Conservation (phyloP, 1,284 basidiomycete species). For the Tranzscheliella williamsii region DNA sequence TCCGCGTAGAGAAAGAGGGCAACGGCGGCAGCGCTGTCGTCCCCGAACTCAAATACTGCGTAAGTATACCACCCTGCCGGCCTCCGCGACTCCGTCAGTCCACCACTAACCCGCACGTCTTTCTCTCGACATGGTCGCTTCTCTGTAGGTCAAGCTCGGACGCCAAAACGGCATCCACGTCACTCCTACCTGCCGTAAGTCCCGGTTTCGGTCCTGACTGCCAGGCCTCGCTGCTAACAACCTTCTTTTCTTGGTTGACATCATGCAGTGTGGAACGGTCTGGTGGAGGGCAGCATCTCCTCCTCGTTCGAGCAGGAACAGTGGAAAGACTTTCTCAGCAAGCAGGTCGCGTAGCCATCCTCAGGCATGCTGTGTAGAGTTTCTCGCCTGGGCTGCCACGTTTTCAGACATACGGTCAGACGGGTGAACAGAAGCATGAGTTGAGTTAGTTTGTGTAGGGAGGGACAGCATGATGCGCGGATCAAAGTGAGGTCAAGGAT, state of each 20-base stretch:
- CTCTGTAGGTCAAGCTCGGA: constrained; percentile 72
- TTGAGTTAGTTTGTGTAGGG: too few relatives aligned
- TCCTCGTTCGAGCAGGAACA: constrained; percentile 81
- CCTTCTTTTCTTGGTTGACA: background rate
- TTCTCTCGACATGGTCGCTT: too few relatives aligned
- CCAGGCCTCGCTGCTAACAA: background rate
- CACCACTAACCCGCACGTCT: too few relatives aligned
- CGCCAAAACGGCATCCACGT: constrained; percentile 91
- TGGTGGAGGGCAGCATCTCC: constrained; percentile 76
- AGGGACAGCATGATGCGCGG: too few relatives aligned
- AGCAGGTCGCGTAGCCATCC: constrained; percentile 65
- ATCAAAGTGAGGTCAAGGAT: too few relatives aligned
- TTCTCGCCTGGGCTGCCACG: too few relatives aligned
- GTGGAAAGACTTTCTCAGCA: constrained; percentile 79
- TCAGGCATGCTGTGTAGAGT: too few relatives aligned
- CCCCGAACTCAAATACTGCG: constrained; percentile 80
- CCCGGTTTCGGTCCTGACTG: background rate
- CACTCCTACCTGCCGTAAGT: constrained; percentile 73
- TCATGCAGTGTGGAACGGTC: constrained; percentile 64
- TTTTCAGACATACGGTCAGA: too few relatives aligned
- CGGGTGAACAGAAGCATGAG: too few relatives aligned
- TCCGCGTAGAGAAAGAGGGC: constrained; percentile 69
- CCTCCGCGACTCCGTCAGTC: too few relatives aligned
- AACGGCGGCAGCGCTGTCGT: constrained; percentile 79
- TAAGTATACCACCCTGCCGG: constrained; percentile 5